phyloP scores from a whole-genome alignment of 805 yeast species.

The Kodamaea hsintzibuensis region DNA sequence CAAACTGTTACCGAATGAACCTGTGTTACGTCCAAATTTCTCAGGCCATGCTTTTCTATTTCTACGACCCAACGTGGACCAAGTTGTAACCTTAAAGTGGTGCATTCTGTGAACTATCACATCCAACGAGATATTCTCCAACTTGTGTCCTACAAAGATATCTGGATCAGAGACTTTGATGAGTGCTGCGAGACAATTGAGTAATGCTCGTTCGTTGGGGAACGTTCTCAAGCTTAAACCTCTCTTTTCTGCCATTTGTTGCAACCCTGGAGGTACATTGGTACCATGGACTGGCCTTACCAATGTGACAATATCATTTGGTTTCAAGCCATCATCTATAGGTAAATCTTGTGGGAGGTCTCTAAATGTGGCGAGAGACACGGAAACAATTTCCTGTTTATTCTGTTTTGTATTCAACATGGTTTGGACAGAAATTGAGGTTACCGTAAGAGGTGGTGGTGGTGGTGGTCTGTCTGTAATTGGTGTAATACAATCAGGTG shows the following conservation, averaged over 20 bases:
- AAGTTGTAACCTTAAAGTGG: slow-evolving; percentile 68
- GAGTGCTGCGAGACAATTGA: slow-evolving; percentile 72
- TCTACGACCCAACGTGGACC: slow-evolving; percentile 85
- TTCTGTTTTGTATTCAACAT: slow-evolving; percentile 71
- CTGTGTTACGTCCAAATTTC: slow-evolving; percentile 56
- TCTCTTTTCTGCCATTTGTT: slow-evolving; percentile 56
- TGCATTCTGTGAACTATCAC: slow-evolving; percentile 79
- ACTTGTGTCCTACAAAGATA: slow-evolving; percentile 81
- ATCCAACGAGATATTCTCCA: slow-evolving; percentile 77
- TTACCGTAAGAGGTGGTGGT: slow-evolving; percentile 66
- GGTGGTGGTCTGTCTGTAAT: slow-evolving; percentile 45
- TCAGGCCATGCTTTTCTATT: slow-evolving; percentile 78
- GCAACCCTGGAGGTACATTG: slow-evolving; percentile 76
- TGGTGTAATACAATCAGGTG: slow-evolving; percentile 51
- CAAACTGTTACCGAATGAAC: slow-evolving; percentile 47
- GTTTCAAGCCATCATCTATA: slow-evolving; percentile 57
- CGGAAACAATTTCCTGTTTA: slow-evolving; percentile 84
- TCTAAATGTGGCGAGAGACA: slow-evolving; percentile 71
- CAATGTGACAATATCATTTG: slow-evolving; percentile 65
- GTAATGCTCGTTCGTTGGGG: slow-evolving; percentile 70
- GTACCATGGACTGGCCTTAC: slow-evolving; percentile 73
- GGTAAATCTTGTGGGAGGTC: slow-evolving; percentile 76
- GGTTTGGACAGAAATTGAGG: slow-evolving; percentile 80
- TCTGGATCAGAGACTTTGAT: slow-evolving; percentile 85
- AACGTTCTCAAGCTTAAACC: slow-evolving; percentile 55